These are phyloP conservation scores for Eucalyptus melliodora DNA, from an alignment of 345 rosid species.

Conservation along the genomic window DNA sequence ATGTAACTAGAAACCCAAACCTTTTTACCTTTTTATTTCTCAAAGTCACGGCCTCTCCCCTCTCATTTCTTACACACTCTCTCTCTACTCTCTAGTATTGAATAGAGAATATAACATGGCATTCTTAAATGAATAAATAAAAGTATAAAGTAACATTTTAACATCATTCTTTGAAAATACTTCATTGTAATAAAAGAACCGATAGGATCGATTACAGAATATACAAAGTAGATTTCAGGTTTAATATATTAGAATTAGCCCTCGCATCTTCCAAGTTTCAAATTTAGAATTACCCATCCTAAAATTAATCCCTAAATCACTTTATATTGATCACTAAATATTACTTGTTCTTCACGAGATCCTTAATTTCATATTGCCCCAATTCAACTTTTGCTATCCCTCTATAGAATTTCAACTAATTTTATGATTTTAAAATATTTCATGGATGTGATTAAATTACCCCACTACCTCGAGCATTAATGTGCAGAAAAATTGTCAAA, in stretches of 20 bases:
- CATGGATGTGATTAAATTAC: not conserved
- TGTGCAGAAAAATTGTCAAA: not conserved
- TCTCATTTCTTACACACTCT: not conserved
- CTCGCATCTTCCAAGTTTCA: not conserved
- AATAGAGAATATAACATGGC: not conserved
- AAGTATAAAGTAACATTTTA: not conserved
- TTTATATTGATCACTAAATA: not conserved
- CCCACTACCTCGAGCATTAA: not conserved
- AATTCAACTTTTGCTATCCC: not conserved
- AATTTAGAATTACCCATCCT: not conserved
- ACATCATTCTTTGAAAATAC: not conserved
- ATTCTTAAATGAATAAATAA: not conserved
- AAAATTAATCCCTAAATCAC: not conserved
- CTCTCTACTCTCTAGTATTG: not conserved
- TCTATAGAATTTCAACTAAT: not conserved
- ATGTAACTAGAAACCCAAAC: not conserved
- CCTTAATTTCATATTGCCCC: not conserved
- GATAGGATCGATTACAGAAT: fast-evolving
- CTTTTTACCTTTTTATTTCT: not conserved
- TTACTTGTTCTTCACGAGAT: not conserved
- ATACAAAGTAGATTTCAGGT: not conserved
- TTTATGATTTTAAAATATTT: not conserved
- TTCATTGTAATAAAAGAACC: not conserved
- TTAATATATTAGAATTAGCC: fast-evolving
- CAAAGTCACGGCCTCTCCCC: not conserved